phyloP scores from a whole-genome alignment of 2,329 filamentous ascomycete genomes.

The Bipolaris zeicola region DNA sequence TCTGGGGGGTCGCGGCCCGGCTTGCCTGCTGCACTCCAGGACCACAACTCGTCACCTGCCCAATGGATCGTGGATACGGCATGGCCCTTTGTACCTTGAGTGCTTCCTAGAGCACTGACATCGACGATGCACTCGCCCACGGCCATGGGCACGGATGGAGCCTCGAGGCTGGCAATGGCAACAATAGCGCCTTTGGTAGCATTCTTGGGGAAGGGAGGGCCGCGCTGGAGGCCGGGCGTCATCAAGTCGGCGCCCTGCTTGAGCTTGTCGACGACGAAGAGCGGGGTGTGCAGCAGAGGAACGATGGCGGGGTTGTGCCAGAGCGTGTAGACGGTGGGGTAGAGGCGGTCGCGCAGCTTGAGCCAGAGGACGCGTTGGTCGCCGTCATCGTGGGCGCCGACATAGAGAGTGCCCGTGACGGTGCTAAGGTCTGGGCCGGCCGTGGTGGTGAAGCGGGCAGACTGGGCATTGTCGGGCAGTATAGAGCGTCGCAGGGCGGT shows the following conservation, averaged over 20 bases:
- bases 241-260: slow-evolving; percentile 70
- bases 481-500: slow-evolving; percentile 63
- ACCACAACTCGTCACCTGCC: slow-evolving; percentile 72
- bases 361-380: slow-evolving; percentile 70
- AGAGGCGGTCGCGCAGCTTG: slow-evolving; percentile 62
- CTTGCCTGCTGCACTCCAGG: slow-evolving; percentile 62
- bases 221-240: slow-evolving; percentile 69
- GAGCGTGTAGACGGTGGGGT: slow-evolving; percentile 67
- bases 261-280: slow-evolving; percentile 66
- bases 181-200: slow-evolving; percentile 66
- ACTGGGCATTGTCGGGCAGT: slow-evolving; percentile 66
- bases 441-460: slow-evolving; percentile 69
- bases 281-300: slow-evolving; percentile 67
- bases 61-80: slow-evolving; percentile 70
- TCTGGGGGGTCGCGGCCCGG: slow-evolving; percentile 61
- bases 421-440: slow-evolving; percentile 65
- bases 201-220: slow-evolving; percentile 65
- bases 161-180: slow-evolving; percentile 65
- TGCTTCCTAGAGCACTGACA: slow-evolving; percentile 59
- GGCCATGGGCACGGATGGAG: slow-evolving; percentile 65
- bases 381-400: slow-evolving; percentile 61
- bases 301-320: slow-evolving; percentile 68
- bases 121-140: slow-evolving; percentile 70
- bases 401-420: slow-evolving; percentile 68
- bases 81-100: slow-evolving; percentile 66